Base-by-base conservation (phyloP, 1,139 yeast genomes). In the Pichia sp. region DNA sequence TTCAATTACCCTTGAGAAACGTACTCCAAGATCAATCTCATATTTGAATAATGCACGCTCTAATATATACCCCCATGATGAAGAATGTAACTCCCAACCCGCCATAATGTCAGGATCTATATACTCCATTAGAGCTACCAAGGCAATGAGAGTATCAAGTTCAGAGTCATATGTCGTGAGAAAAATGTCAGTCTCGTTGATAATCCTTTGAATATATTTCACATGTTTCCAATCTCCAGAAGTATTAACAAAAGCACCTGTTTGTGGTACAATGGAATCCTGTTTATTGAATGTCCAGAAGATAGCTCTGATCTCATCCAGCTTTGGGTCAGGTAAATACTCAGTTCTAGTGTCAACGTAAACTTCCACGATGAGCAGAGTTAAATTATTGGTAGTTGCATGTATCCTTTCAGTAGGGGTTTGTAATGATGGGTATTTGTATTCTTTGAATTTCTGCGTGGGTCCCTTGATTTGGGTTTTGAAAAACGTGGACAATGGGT, bases 11-110 rank as follows among this genome's bases (percentile, higher is more conserved):
- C 91, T 56, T 0, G 84, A 70, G 2, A 79, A 53, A 32, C 68
- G 65, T 2, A 57, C 56, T 15, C 63, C 59, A n/a, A 86, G 50
- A 48, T 84, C 81, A 17, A 69, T 59, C 3, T 72, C 73, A 48
- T 66, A 66, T 1, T 56, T 59, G 0, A 45, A 48, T 20, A 64
- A 54, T 40, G 75, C 72, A 28, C 98, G 58, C 41, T 84, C 94
- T 27, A 84, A 67, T 0, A 88, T 39, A 50, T 84, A 91, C 0
- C 98, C 97, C 96, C 97, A 88, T 0, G 96, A 85, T 1, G 72
- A 51, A 2, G 79, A 63, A 49, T 86, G 84, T 9, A 86, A 69
- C 51, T 91, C 98, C 55, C 72, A 91, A 0, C 97, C 97, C 0
- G 86, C 69, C 7, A 93, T 53, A 27, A 91, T 74, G 55, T 91